Base-by-base conservation (phyloP, 2,329 filamentous ascomycete genomes). In the Akanthomyces dipterigenus region DNA sequence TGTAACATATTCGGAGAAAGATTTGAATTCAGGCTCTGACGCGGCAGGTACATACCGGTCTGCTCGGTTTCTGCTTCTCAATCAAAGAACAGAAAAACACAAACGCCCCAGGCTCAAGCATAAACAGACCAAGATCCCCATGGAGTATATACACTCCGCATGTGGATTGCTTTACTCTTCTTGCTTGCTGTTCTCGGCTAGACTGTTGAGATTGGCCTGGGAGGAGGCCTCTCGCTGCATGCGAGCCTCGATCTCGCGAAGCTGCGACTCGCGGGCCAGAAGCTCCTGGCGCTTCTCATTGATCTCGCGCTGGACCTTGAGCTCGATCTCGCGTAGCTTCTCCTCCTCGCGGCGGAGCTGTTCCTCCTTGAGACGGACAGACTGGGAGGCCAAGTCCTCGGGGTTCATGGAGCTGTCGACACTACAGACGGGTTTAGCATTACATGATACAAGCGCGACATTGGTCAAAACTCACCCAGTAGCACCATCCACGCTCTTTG, bases 221-320 rank as follows among this genome's bases (percentile, higher is more conserved):
- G 73, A 67, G 59, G 84, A 88, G 66, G 87, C 83, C 79, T 96
- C 91, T 75, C 93, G 88, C 73, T 93, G 88, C 93, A 98, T 97
- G 73, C 93, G 89, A 65, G 93, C 93, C 79, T 98, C 93, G 74
- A 99, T 97, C 82, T 99, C 95, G 78, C 95, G 93, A 70, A 99
- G 87, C 81, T 99, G 95, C 72, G 92, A 96, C 82, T 99, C 95
- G 77, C 95, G 92, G 67, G 95, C 95, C 78, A 99, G 76, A 65
- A 99, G 85, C 79, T 99, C 95, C 81, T 99, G 95, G 80, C 95
- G 88, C 87, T 99, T 99, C 86, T 98, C 95, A 80, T 97, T 96
- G 82, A 99, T 99, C 80, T 99, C 95, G 74, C 95, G 91, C 82
- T 99, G 95, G 65, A 99, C 95, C 88, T 99, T 99, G 82, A 97